Percentiles rank a stretch among this genome's conserved stretches.
Conservation (phyloP, 2,329 filamentous ascomycete species). For the Fusarium concolor region DNA sequence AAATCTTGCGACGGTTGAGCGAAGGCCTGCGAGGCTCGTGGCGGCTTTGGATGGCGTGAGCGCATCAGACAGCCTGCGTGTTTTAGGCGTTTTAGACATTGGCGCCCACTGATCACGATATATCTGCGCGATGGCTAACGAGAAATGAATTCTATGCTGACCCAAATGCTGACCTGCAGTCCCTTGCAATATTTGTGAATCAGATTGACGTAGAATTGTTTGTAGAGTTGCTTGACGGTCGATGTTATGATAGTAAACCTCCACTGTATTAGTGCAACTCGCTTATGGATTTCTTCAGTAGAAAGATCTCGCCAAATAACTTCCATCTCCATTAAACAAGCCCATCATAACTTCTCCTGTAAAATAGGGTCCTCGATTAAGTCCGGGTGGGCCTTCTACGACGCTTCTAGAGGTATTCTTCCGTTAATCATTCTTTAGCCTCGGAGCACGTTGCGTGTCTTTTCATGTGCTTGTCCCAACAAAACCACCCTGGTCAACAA, state of each 20-base stretch:
- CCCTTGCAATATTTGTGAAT: constrained; percentile 1
- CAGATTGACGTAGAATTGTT: background rate
- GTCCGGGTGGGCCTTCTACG: constrained; percentile 33
- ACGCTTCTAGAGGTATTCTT: constrained; percentile 27
- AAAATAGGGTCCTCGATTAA: constrained; percentile 23
- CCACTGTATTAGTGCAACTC: constrained; percentile 28
- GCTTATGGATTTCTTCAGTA: constrained; percentile 19
- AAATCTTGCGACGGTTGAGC: background rate
- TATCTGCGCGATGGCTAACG: constrained; percentile 42
- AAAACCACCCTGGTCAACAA: constrained; percentile 45
- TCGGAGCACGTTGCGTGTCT: constrained; percentile 37
- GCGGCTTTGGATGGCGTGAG: constrained; percentile 36
- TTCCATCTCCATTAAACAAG: constrained; percentile 4
- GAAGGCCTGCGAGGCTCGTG: constrained; percentile 14
- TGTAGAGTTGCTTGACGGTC: background rate
- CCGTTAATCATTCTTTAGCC: constrained; percentile 24
- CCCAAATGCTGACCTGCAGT: constrained; percentile 27
- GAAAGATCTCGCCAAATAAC: constrained; percentile 2
- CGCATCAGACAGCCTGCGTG: constrained; percentile 23
- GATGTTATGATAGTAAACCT: constrained; percentile 11
- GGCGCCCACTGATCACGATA: constrained; percentile 33
- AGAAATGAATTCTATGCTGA: constrained; percentile 47
- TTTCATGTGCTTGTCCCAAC: constrained; percentile 51
- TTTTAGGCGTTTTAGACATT: constrained; percentile 39
- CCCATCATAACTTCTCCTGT: background rate